A percentile compares a stretch with the other conserved stretches of the same genome.
Evolutionary conservation across 2,329 filamentous ascomycete genomes (phyloP).

Genomic region (Fusarium torreyae): DNA sequence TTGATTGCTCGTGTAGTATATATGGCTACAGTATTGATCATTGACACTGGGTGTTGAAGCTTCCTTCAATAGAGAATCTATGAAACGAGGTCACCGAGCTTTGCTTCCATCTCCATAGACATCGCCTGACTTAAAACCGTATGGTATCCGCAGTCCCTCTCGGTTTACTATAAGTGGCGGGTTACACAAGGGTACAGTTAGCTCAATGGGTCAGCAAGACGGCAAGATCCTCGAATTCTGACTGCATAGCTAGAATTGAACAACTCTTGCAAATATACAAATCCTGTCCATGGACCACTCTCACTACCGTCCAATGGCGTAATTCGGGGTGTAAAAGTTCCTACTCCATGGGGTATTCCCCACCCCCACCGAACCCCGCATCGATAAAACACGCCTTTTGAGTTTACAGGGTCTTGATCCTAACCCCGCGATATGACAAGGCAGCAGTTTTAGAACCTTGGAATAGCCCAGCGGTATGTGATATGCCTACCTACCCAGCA

Average conservation of each 20-base stretch:
- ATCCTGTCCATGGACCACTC: neutral
- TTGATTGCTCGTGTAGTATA: neutral
- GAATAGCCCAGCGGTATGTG: neutral
- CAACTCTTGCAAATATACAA: neutral
- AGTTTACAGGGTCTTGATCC: neutral
- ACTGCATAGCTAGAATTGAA: neutral
- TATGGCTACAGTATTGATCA: too few species aligned
- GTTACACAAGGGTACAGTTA: too few species aligned
- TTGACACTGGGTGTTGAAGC: too few species aligned
- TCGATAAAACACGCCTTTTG: neutral
- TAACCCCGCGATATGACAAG: conserved; percentile 15
- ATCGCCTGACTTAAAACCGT: too few species aligned
- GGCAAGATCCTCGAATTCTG: neutral
- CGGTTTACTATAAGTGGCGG: too few species aligned
- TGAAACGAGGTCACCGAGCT: too few species aligned
- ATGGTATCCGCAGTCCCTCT: too few species aligned
- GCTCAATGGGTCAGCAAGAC: neutral
- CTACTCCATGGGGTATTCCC: neutral
- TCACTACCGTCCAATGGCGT: neutral
- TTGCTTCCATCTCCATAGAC: too few species aligned
- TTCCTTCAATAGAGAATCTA: too few species aligned
- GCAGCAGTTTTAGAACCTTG: conserved; percentile 22
- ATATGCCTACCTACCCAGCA: neutral
- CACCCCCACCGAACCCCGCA: neutral
- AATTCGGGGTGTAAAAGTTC: neutral